phyloP scores from a whole-genome alignment of 768 basidiomycete genomes.

The Pleurotus tuoliensis region DNA sequence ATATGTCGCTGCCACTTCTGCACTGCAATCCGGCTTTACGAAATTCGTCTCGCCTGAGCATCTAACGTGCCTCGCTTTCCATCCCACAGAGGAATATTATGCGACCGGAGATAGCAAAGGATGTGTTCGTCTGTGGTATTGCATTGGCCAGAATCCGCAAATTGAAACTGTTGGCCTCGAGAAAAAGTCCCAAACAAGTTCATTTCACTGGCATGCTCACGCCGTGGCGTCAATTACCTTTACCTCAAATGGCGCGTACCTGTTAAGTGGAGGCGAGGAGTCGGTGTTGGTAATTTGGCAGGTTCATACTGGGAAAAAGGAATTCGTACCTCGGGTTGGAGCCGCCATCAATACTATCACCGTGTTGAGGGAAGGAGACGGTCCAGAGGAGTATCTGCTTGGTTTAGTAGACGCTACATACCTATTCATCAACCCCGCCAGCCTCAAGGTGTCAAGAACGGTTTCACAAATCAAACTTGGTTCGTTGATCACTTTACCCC shows the following conservation, averaged over 20 bases:
- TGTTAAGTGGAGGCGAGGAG: constrained; percentile 94
- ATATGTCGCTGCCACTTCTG: constrained; percentile 63
- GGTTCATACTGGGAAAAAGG: constrained; percentile 79
- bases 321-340: constrained; percentile 91
- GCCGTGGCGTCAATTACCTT: constrained; percentile 85
- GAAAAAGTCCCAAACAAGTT: constrained; percentile 79
- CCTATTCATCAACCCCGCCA: constrained; percentile 67
- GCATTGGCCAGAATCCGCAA: constrained; percentile 59
- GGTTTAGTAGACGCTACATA: constrained; percentile 80
- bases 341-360: constrained; percentile 76
- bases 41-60: constrained; percentile 80
- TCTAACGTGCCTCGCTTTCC: constrained; percentile 82
- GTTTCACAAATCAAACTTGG: constrained; percentile 79
- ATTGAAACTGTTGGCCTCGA: constrained; percentile 58
- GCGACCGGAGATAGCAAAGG: constrained; percentile 91
- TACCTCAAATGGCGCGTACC: constrained; percentile 85
- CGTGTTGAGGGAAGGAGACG: constrained; percentile 42
- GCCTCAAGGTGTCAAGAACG: constrained; percentile 66
- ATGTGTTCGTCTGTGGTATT: constrained; percentile 89
- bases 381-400: constrained; percentile 85
- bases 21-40: constrained; percentile 62
- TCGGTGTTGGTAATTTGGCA: constrained; percentile 98
- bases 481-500: constrained; percentile 24
- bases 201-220: constrained; percentile 96
- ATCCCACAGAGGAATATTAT: constrained; percentile 89